Conservation (phyloP, 306 rosid genomes). For the Prunus mira region DNA sequence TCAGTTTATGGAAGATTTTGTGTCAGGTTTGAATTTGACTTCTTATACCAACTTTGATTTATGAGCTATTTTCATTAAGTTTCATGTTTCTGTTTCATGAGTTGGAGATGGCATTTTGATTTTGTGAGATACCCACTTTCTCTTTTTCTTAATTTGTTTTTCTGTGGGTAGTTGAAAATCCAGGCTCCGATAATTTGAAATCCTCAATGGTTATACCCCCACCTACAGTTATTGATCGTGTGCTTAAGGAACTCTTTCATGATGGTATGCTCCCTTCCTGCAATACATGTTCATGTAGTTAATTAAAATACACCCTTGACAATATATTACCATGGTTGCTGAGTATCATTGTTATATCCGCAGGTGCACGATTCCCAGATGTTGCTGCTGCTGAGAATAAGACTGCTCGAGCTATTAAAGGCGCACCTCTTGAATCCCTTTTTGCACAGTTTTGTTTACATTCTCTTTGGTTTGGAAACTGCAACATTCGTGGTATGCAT, state of each 20-base stretch:
- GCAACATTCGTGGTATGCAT: slow-evolving; percentile 83
- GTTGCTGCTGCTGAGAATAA: slow-evolving; percentile 49
- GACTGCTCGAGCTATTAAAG: slow-evolving; percentile 74
- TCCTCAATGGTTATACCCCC: slow-evolving; percentile 76
- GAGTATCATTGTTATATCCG: slow-evolving; percentile 11
- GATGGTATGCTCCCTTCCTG: slow-evolving; percentile 49
- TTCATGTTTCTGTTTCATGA: slow-evolving; percentile 25
- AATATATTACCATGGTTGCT: slow-evolving; percentile 20
- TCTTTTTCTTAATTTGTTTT: slow-evolving; percentile 11
- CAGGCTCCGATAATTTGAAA: slow-evolving; percentile 63
- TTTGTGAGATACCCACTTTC: slow-evolving; percentile 1
- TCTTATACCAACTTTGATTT: background rate
- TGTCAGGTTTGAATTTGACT: slow-evolving; percentile 65
- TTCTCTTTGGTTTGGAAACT: slow-evolving; percentile 90
- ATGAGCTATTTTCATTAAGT: background rate
- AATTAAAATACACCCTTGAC: slow-evolving; percentile 11
- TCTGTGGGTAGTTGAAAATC: slow-evolving; percentile 69
- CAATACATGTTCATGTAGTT: slow-evolving; percentile 13
- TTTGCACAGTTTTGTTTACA: slow-evolving; percentile 89
- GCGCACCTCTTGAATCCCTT: slow-evolving; percentile 78
- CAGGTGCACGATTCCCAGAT: slow-evolving; percentile 48
- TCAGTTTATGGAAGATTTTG: slow-evolving; percentile 91
- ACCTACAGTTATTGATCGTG: slow-evolving; percentile 86
- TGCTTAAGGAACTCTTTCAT: slow-evolving; percentile 86
- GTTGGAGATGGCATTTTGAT: slow-evolving; percentile 21